Evolutionary conservation across 202 grass and related monocot genomes (phyloP), one percentile per base, ranked within the genome.

Genomic region (Alloteropsis angusta): DNA sequence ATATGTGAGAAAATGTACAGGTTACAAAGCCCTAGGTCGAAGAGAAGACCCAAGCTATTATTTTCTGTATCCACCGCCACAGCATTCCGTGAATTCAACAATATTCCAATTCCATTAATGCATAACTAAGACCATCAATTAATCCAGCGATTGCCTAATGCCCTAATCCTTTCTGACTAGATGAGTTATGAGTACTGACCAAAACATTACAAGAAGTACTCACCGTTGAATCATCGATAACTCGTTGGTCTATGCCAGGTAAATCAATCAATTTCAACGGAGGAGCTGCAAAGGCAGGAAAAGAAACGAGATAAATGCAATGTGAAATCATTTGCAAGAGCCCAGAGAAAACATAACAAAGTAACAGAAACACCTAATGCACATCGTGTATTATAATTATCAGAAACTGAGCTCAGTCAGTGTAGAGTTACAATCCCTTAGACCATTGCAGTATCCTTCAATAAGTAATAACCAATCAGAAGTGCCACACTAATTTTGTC

Each of bases 251-350:
- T 79, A 97, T 87, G 43, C 93, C 93, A 53, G 93, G 93, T 82
- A 97, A 88, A 82, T 97, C 93, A 71, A 93, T 86, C 83, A 97
- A 88, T 71, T 97, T 97, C 53, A 97, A 48, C 35, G 93, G 87
- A 77, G 93, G 93, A 82, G 93, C 93, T 97, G 93, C 75, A 74
- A 59, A 82, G 75, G 80, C n/a, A 74, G 42, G 72, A 73, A 68
- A 62, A 44, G 71, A 58, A 8, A 41, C 72, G 34, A 53, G 2
- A 66, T 25, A 65, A 65, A 3, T 71, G 63, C 5, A 8, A 53
- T 66, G 30, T 72, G 75, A 80, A 79, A 60, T 64, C 45, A 74
- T 68, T 81, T 52, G 47, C n/a, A 76, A 63, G 32, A 36, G 7
- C 45, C 25, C 68, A 19, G 5, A 44, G 6, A 65, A 39, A 74